Evolutionary conservation across 441 rosid species (phyloP).

Genomic region (Sinapis alba): DNA sequence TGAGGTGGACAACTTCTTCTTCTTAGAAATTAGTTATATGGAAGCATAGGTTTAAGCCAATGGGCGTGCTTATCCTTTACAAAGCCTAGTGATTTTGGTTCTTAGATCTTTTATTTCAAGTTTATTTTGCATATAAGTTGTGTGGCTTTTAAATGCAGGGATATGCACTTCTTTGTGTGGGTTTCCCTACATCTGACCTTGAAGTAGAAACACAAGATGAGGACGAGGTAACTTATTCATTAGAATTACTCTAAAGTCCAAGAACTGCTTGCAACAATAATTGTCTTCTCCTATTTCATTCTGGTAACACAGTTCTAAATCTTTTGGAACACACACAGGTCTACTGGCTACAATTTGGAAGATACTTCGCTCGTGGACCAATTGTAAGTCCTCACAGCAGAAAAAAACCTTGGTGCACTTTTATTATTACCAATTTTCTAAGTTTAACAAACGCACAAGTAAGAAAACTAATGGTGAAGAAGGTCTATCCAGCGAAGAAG

Average conservation of each 20-base stretch:
- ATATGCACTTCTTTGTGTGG: background rate
- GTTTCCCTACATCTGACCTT: background rate
- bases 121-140: slow-evolving; percentile 21
- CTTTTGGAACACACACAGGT: slow-evolving; percentile 55
- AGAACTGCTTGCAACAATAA: background rate
- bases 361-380: slow-evolving; percentile 98
- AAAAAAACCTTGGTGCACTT: slow-evolving; percentile 1
- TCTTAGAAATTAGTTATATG: background rate
- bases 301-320: background rate
- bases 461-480: background rate
- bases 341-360: slow-evolving; percentile 99
- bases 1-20: background rate
- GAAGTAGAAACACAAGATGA: background rate
- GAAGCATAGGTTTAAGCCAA: background rate
- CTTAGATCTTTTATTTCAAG: background rate
- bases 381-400: slow-evolving; percentile 59
- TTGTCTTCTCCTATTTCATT: slow-evolving; percentile 13
- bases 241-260: slow-evolving; percentile 15
- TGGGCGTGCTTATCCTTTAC: background rate
- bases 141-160: slow-evolving; percentile 11
- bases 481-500: background rate
- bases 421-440: background rate
- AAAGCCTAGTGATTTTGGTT: background rate
- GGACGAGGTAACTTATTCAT: slow-evolving; percentile 5
- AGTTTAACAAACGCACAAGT: background rate